phyloP scores from a whole-genome alignment of 2,329 filamentous ascomycete species.

The Paecilomyces sp. region DNA sequence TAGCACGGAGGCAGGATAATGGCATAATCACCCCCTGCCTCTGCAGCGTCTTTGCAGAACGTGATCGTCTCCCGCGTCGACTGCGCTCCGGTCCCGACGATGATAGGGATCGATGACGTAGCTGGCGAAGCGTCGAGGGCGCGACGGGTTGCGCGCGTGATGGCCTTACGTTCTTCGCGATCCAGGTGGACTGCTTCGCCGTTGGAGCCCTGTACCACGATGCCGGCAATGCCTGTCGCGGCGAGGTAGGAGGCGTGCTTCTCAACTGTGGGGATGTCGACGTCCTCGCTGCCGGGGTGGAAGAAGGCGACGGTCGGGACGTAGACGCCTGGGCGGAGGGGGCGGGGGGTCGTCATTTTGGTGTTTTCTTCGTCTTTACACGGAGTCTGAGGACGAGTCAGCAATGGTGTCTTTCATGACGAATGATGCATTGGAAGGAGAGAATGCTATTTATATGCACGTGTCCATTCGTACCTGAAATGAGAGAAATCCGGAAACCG shows the following conservation, averaged over 20 bases:
- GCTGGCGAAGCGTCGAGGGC: constrained; percentile 63
- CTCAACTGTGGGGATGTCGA: constrained; percentile 57
- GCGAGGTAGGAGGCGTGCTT: constrained; percentile 62
- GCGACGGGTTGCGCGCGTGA: constrained; percentile 63
- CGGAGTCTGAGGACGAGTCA: no score
- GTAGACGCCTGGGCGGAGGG: constrained; percentile 51
- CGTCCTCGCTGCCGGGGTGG: constrained; percentile 54
- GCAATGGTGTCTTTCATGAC: no score
- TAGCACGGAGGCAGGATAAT: constrained; percentile 71
- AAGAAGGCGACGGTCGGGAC: constrained; percentile 72
- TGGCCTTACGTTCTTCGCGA: constrained; percentile 59
- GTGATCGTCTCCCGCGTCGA: constrained; percentile 67
- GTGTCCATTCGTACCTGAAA: no score
- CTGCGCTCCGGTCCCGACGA: constrained; percentile 68
- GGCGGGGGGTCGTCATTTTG: constrained; percentile 4
- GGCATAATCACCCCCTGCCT: constrained; percentile 66
- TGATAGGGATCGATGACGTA: constrained; percentile 57
- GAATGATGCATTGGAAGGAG: no score
- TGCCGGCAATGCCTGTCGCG: constrained; percentile 61
- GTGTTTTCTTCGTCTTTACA: no score
- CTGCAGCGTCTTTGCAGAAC: constrained; percentile 61
- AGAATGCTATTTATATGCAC: no score
- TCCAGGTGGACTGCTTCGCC: constrained; percentile 75
- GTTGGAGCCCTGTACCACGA: constrained; percentile 74
- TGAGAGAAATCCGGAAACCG: no score